Conservation (phyloP, 371 early-diverging fungal species). For the Syncephalastrum sp. region DNA sequence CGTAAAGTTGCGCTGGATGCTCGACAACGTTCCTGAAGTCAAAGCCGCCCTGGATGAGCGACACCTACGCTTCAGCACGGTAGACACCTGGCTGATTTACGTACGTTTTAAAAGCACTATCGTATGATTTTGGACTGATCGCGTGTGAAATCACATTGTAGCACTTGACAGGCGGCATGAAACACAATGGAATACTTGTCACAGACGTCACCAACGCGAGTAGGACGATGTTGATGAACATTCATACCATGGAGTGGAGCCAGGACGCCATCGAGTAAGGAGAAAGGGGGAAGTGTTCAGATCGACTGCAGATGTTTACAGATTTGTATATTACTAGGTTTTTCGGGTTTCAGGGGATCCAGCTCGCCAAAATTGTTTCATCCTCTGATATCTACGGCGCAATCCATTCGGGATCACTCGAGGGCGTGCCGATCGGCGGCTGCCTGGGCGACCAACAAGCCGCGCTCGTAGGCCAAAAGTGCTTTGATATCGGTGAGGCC, state of each 20-base stretch:
- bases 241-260: slow-evolving; percentile 83
- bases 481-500: slow-evolving; percentile 67
- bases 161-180: slow-evolving; percentile 78
- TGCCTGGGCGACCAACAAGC: slow-evolving; percentile 97
- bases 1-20: slow-evolving; percentile 90
- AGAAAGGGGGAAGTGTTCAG: too few relatives aligned
- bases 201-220: slow-evolving; percentile 97
- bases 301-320: not conserved
- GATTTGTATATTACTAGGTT: slow-evolving; percentile 22
- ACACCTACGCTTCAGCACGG: slow-evolving; percentile 76
- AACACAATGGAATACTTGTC: slow-evolving; percentile 64
- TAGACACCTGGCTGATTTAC: slow-evolving; percentile 84
- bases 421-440: slow-evolving; percentile 76
- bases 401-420: slow-evolving; percentile 54
- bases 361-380: slow-evolving; percentile 81
- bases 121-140: not conserved
- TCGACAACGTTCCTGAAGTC: slow-evolving; percentile 78
- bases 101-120: slow-evolving; percentile 13
- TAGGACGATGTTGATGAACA: slow-evolving; percentile 93
- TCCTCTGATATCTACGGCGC: slow-evolving; percentile 83
- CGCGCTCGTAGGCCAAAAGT: slow-evolving; percentile 93
- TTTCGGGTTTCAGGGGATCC: slow-evolving; percentile 28
- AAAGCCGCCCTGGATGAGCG: slow-evolving; percentile 39
- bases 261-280: slow-evolving; percentile 64
- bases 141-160: slow-evolving; percentile 23